phyloP scores from a whole-genome alignment of 2,329 filamentous ascomycete species.

The Aspergillus piperis region DNA sequence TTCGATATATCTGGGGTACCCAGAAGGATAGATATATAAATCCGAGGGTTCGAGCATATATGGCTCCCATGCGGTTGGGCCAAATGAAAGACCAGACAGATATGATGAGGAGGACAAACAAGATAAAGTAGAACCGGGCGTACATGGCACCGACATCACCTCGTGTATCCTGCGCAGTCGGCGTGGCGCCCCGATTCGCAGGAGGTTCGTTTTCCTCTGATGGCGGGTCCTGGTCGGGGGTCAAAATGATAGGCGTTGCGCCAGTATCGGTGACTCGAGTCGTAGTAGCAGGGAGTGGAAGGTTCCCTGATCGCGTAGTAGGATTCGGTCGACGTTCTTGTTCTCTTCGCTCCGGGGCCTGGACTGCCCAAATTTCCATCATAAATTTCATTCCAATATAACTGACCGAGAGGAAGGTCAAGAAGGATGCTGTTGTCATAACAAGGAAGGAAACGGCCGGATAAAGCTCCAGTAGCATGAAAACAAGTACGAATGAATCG shows the following conservation, averaged over 20 bases:
- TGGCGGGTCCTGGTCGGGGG: constrained; percentile 59
- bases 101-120: constrained; percentile 60
- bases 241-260: constrained; percentile 59
- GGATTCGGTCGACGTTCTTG: constrained; percentile 32
- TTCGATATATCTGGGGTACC: constrained; percentile 88
- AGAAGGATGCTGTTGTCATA: constrained; percentile 58
- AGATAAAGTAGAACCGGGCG: constrained; percentile 61
- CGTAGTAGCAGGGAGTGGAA: constrained; percentile 57
- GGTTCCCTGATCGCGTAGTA: constrained; percentile 35
- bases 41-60: constrained; percentile 64
- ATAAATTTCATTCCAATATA: constrained; percentile 67
- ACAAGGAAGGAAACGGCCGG: constrained; percentile 57
- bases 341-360: constrained; percentile 49
- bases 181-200: constrained; percentile 36
- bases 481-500: constrained; percentile 61
- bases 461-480: constrained; percentile 58
- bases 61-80: constrained; percentile 53
- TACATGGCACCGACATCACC: constrained; percentile 61
- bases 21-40: constrained; percentile 86
- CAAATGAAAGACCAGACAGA: constrained; percentile 62
- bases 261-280: constrained; percentile 46
- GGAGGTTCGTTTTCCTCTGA: constrained; percentile 37
- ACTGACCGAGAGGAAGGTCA: constrained; percentile 61
- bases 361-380: constrained; percentile 67
- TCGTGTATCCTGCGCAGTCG: constrained; percentile 37